Percentiles rank a stretch among this genome's conserved stretches.
These are phyloP conservation scores for Nephelium lappaceum DNA, from an alignment of 345 rosid genomes.

Conservation along the genomic window DNA sequence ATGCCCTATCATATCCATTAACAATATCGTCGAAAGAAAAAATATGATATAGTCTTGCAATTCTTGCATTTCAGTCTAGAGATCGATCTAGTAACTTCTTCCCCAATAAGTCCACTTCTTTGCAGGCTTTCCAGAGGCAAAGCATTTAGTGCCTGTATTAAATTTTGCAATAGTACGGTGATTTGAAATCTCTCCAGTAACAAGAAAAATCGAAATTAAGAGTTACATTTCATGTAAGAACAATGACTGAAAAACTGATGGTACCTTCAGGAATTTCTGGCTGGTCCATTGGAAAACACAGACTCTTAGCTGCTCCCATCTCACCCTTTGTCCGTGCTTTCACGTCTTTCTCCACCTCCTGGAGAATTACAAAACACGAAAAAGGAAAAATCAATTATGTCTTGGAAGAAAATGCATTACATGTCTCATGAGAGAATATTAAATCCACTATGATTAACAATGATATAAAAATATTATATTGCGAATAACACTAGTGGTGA, in stretches of 20 bases:
- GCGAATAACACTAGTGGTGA: too few relatives aligned
- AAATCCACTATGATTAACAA: too few relatives aligned
- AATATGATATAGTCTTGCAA: not conserved
- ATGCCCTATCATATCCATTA: not conserved
- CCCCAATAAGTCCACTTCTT: constrained; percentile 98
- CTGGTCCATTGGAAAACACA: constrained; percentile 94
- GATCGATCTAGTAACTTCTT: constrained; percentile 70
- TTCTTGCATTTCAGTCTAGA: not conserved
- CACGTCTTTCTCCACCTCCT: constrained; percentile 95
- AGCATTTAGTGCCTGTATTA: constrained; percentile 71
- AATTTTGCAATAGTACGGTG: not conserved
- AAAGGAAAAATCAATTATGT: not conserved
- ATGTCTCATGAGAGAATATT: not conserved
- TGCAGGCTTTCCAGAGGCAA: constrained; percentile 93
- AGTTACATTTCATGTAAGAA: not conserved
- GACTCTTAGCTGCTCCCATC: constrained; percentile 90
- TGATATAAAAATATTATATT: too few relatives aligned
- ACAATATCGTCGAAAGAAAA: constrained; percentile 7
- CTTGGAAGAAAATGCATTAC: not conserved
- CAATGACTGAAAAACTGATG: not conserved
- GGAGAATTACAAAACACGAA: constrained; percentile 1
- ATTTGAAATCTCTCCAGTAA: not conserved
- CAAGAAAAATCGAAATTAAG: not conserved
- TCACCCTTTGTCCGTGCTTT: constrained; percentile 90
- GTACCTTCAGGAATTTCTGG: constrained; percentile 83